phyloP scores from a whole-genome alignment of 2,329 filamentous ascomycete genomes.

The Ophiocordyceps polyrhachis-furcata region DNA sequence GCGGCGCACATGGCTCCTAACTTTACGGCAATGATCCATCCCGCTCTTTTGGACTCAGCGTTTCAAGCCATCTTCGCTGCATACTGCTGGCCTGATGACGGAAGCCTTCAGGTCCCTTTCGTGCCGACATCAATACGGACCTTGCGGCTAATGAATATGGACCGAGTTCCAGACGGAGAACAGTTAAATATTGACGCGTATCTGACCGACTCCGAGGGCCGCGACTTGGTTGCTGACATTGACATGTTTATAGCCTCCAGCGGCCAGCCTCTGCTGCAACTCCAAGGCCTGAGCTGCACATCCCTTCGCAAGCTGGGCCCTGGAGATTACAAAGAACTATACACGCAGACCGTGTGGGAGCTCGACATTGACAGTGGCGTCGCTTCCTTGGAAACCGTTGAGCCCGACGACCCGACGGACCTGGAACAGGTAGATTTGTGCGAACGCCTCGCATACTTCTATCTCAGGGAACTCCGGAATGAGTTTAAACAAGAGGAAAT shows the following conservation, averaged over 20 bases:
- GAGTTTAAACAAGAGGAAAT: neutral
- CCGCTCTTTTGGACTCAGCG: neutral
- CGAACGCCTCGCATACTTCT: conserved; percentile 1
- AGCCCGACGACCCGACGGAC: neutral
- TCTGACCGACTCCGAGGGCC: neutral
- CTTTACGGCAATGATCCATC: conserved; percentile 1
- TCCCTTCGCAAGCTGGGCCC: neutral
- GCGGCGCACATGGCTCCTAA: neutral
- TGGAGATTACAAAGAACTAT: neutral
- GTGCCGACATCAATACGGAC: neutral
- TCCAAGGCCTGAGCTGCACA: conserved; percentile 1
- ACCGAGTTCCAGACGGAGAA: neutral
- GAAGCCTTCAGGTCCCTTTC: neutral
- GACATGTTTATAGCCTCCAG: neutral
- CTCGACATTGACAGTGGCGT: neutral
- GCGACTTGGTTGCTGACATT: conserved; percentile 1
- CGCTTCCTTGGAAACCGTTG: neutral
- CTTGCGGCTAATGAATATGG: neutral
- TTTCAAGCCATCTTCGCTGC: neutral
- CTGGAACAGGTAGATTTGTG: neutral
- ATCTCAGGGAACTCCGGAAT: neutral
- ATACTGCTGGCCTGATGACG: neutral
- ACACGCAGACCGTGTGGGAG: neutral
- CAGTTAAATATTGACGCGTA: neutral
- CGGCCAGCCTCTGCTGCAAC: neutral